A percentile compares a stretch with the other conserved stretches of the same genome.
These are phyloP conservation scores for Drechslera avenae DNA, from an alignment of 2,329 filamentous ascomycete genomes.

Conservation along the genomic window DNA sequence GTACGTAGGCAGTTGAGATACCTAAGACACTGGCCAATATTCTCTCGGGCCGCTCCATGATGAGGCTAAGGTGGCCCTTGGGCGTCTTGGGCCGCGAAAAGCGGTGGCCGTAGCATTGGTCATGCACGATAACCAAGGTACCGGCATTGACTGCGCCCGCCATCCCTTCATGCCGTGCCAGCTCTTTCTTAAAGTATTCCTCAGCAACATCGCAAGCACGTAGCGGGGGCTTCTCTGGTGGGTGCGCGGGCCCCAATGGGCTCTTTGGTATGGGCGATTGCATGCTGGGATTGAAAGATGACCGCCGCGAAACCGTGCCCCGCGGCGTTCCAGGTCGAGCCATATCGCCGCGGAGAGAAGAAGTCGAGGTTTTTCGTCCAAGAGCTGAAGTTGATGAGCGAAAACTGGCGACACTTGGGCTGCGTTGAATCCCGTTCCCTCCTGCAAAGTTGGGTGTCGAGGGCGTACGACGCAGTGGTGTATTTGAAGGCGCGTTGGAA, in stretches of 20 bases:
- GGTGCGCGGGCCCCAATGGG: constrained; percentile 43
- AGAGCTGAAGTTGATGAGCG: constrained; percentile 50
- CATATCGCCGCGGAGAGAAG: constrained; percentile 49
- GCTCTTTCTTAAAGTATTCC: constrained; percentile 71
- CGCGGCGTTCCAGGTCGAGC: constrained; percentile 43
- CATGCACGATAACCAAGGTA: constrained; percentile 85
- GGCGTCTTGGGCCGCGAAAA: constrained; percentile 82
- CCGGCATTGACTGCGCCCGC: constrained; percentile 53
- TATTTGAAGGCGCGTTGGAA: constrained; percentile 37
- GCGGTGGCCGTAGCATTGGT: constrained; percentile 92
- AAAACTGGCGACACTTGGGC: constrained; percentile 51
- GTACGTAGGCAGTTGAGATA: constrained; percentile 84
- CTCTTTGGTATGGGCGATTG: constrained; percentile 50
- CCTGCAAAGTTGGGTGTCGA: constrained; percentile 38
- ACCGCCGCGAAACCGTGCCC: constrained; percentile 47
- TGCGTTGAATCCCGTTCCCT: constrained; percentile 47
- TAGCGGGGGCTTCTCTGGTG: constrained; percentile 48
- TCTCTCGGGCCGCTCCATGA: constrained; percentile 92
- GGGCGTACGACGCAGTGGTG: constrained; percentile 34
- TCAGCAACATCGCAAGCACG: constrained; percentile 67
- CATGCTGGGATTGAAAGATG: constrained; percentile 51
- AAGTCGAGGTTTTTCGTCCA: constrained; percentile 50
- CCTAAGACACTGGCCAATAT: constrained; percentile 84
- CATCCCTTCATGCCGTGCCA: constrained; percentile 63
- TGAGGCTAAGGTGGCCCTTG: constrained; percentile 72